These are phyloP conservation scores for Rhipidocladum racemiflorum DNA, from an alignment of 176 grass and related monocot species.

Conservation along the genomic window DNA sequence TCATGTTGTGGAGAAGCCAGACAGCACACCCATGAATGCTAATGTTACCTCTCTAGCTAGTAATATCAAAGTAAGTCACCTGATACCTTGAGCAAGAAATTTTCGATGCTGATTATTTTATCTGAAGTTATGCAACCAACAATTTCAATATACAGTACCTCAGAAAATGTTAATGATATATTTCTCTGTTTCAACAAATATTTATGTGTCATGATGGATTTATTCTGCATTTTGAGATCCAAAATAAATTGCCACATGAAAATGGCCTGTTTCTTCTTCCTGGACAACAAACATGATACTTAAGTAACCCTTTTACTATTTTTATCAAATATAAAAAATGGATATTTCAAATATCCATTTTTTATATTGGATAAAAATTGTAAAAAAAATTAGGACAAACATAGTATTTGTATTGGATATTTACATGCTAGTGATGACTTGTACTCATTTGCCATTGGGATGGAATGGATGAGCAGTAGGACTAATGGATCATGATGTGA, in stretches of 20 bases:
- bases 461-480: conserved; percentile 17
- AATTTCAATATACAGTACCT: background rate
- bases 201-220: background rate
- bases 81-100: background rate
- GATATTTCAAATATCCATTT: background rate
- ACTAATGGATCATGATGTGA: background rate
- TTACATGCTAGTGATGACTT: background rate
- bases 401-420: background rate
- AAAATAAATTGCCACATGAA: background rate
- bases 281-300: background rate
- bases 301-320: background rate
- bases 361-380: too few relatives aligned
- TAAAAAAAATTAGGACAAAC: background rate
- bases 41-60: conserved; percentile 27
- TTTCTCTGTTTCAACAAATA: background rate
- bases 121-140: conserved; percentile 7
- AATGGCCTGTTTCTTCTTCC: background rate
- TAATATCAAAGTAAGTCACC: conserved; percentile 56
- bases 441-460: conserved; percentile 11
- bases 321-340: background rate
- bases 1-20: conserved; percentile 60
- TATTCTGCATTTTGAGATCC: background rate
- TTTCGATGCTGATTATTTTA: background rate
- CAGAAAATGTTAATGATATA: conserved; percentile 2
- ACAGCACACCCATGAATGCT: conserved; percentile 36